Evolutionary conservation across 1,284 basidiomycete species (phyloP), one percentile per base, ranked within the genome.

Genomic region (Exobasidium cylindrosporum): DNA sequence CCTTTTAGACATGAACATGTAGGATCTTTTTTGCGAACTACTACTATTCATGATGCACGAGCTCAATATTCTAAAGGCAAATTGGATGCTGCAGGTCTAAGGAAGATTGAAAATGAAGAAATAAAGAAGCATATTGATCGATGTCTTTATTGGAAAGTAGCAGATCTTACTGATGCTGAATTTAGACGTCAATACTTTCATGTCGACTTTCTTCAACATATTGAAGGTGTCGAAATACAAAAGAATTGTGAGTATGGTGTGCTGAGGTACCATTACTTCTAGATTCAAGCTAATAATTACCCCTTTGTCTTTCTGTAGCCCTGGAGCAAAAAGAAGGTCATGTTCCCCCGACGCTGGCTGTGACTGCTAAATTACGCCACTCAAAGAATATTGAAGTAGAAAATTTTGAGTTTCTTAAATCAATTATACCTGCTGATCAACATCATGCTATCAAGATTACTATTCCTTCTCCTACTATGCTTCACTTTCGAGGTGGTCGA

Each of bases 81-180:
- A 60, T 78, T 84, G 63, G 75, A 81, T 21, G 66, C 68, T 24
- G 80, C 82, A 3, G 83, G 84, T 44, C 80, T 88, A 14, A 81
- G 80, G 30, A 79, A 79, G 56, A 66, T 83, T 29, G 86, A 87
- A 78, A 84, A 87, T 67, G 82, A 82, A 40, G 84, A 85, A 32
- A 84, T 88, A 68, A 77, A 77, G 55, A 79, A 83, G 32, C 83
- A 85, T 58, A 81, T 88, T 43, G 70, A 83, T 58, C 76, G 86
- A 57, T 86, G 87, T 68, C 81, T 82, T 50, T 79, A 83, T 14
- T 72, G 83, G 26, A 85, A 85, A 28, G 81, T 88, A 14, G 83
- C 82, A 66, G 82, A 82, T 23, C 83, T 87, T 63, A 87, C 86
- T 3, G 87, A 88, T 72, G 87, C 87, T 35, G 87, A 88, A 78